A percentile compares a stretch with the other conserved stretches of the same genome.
These are phyloP conservation scores for Venturia aucupariae DNA, from an alignment of 2,329 filamentous ascomycete species.

Conservation along the genomic window DNA sequence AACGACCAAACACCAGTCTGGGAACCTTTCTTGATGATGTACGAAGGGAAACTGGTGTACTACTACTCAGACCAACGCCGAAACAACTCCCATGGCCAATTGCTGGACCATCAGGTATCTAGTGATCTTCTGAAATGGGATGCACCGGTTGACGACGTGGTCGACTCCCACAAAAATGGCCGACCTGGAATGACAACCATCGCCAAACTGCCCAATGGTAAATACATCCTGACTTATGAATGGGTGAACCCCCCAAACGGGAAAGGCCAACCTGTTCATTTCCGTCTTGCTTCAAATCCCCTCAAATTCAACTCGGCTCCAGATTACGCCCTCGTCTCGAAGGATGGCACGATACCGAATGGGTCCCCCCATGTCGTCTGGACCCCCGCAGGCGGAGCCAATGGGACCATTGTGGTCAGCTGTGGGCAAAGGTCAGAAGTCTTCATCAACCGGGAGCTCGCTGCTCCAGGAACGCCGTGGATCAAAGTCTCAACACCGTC, in stretches of 20 bases:
- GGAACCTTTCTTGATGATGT: slow-evolving; percentile 59
- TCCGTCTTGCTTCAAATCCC: slow-evolving; percentile 40
- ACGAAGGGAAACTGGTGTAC: slow-evolving; percentile 50
- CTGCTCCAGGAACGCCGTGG: slow-evolving; percentile 34
- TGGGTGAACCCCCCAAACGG: slow-evolving; percentile 40
- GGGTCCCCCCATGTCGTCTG: slow-evolving; percentile 45
- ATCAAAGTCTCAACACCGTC: slow-evolving; percentile 35
- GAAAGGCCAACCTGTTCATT: slow-evolving; percentile 42
- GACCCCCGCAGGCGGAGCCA: slow-evolving; percentile 36
- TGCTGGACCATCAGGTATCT: slow-evolving; percentile 55
- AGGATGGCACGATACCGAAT: slow-evolving; percentile 36
- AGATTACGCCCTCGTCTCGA: slow-evolving; percentile 34
- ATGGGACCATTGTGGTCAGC: slow-evolving; percentile 43
- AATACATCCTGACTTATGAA: slow-evolving; percentile 58
- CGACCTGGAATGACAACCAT: slow-evolving; percentile 62
- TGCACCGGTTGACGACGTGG: slow-evolving; percentile 51
- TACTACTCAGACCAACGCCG: slow-evolving; percentile 68
- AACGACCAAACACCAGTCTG: slow-evolving; percentile 62
- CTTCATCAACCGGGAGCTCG: slow-evolving; percentile 40
- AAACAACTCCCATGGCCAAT: slow-evolving; percentile 52
- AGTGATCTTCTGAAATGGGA: slow-evolving; percentile 53
- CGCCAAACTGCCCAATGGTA: slow-evolving; percentile 46
- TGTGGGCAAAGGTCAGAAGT: slow-evolving; percentile 32
- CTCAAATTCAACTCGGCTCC: slow-evolving; percentile 36
- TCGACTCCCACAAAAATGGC: slow-evolving; percentile 51